Percentiles rank a stretch among this genome's conserved stretches.
These are phyloP conservation scores for Penicillium glabrum DNA, from an alignment of 2,329 filamentous ascomycete species.

Conservation along the genomic window DNA sequence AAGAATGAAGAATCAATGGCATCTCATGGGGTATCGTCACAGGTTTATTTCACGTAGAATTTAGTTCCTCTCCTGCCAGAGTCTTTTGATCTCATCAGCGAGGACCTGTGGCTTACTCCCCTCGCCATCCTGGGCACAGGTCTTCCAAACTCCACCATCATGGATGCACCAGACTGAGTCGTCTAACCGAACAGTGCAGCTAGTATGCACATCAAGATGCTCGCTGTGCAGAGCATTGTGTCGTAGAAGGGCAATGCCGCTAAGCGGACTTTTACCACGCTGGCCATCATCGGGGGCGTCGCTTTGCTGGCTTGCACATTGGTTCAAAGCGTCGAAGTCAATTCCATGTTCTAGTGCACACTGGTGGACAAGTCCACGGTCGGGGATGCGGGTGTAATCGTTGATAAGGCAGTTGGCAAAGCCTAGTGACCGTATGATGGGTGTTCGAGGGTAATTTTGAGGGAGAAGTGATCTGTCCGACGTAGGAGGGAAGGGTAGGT, in stretches of 20 bases:
- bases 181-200: constrained; percentile 77
- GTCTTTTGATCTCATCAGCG: constrained; percentile 72
- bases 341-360: constrained; percentile 91
- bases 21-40: neutral
- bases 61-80: constrained; percentile 50
- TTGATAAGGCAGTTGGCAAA: constrained; percentile 87
- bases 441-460: constrained; percentile 63
- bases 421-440: constrained; percentile 80
- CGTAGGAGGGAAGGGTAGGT: constrained; percentile 52
- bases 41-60: neutral
- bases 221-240: constrained; percentile 53
- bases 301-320: constrained; percentile 75
- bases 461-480: constrained; percentile 17
- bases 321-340: constrained; percentile 76
- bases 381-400: constrained; percentile 75
- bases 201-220: constrained; percentile 65
- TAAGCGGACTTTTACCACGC: constrained; percentile 63
- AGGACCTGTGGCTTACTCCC: constrained; percentile 58
- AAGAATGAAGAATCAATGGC: neutral
- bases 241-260: constrained; percentile 46
- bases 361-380: constrained; percentile 74
- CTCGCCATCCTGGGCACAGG: constrained; percentile 69
- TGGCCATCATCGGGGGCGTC: constrained; percentile 59
- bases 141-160: constrained; percentile 74
- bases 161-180: constrained; percentile 79